Evolutionary conservation across 192 early-diverging fungal species (phyloP), one percentile per base, ranked within the genome.

Genomic region (Fimicolochytrium jonesii): DNA sequence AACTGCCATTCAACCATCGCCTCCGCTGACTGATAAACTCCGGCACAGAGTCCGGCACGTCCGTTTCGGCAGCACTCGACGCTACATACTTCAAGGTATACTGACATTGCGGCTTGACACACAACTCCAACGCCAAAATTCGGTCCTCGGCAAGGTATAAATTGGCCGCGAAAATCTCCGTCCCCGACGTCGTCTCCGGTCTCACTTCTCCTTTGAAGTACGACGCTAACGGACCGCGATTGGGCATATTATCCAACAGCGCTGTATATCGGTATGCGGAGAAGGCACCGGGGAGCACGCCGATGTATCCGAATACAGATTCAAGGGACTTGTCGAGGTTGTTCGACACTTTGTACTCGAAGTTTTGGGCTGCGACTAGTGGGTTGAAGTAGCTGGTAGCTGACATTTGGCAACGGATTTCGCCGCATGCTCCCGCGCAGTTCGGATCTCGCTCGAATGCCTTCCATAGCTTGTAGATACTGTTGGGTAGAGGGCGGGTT

Each of bases 281-380:
- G 44, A 92, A 92, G 2, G 88, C 88, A 65, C 90, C 88, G 6
- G 94, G 94, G 5, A 97, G 78, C 49, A 95, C 94, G 0, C 91
- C 90, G 53, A 97, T 97, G 76, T 93, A 93, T 29, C 94, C 94
- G 81, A 93, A 94, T 17, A 93, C 86, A 17, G 89, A 91, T 64
- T 91, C 90, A 42, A 90, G 76, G 28, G 88, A 85, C 56, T 90
- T 90, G 61, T 89, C 87, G n/a, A 90, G 68, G 54, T 88, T 88
- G 61, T 80, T 82, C 3, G 33, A 36, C 2, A 55, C 25, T 18
- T 55, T 55, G 33, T 55, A 55, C 65, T 91, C 89, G 73, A 90
- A 91, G 64, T 92, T 89, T 56, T 91, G 90, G 2, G 88, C 75
- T 1, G 87, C 88, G 28, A 90, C 87, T 7, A 91, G 50, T 3